Conservation (phyloP, 352 stramenopile genomes). For the Globisporangium canariense region DNA sequence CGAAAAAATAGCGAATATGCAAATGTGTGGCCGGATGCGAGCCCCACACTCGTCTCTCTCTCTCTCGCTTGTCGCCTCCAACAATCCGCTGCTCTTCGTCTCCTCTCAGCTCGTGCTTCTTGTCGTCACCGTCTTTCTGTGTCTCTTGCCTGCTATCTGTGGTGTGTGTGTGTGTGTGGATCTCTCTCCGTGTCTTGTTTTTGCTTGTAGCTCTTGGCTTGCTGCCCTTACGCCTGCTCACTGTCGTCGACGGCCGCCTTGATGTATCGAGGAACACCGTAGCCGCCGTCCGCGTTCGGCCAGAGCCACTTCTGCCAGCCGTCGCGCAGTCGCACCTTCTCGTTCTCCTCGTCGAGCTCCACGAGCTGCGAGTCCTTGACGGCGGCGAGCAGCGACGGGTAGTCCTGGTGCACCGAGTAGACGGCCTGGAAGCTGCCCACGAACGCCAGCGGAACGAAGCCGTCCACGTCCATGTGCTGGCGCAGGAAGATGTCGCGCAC, state of each 20-base stretch:
- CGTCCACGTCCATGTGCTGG: constrained; percentile 86
- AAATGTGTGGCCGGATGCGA: neutral
- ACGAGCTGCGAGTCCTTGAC: constrained; percentile 64
- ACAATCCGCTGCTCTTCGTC: no score
- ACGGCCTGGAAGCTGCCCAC: constrained; percentile 89
- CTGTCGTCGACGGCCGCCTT: constrained; percentile 55
- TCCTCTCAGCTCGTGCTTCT: neutral
- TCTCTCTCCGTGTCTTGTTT: constrained; percentile 4
- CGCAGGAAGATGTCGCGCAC: constrained; percentile 83
- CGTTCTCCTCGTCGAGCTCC: constrained; percentile 86
- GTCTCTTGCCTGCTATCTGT: neutral
- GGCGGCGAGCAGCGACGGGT: constrained; percentile 68
- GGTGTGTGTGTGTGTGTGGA: neutral
- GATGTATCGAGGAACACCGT: constrained; percentile 87
- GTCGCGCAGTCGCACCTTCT: constrained; percentile 86
- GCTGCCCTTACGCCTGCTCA: constrained; percentile 22
- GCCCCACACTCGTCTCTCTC: neutral
- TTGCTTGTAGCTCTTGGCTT: neutral
- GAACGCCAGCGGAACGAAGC: constrained; percentile 86
- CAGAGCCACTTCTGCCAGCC: constrained; percentile 89
- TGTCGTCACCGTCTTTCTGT: neutral
- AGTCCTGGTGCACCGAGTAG: constrained; percentile 83
- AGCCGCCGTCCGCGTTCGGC: constrained; percentile 82
- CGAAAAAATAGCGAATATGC: constrained; percentile 9
- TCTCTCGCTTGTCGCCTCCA: no score